These are phyloP conservation scores for Cairneyella variabilis DNA, from an alignment of 495 filamentous ascomycete species.

Conservation along the genomic window DNA sequence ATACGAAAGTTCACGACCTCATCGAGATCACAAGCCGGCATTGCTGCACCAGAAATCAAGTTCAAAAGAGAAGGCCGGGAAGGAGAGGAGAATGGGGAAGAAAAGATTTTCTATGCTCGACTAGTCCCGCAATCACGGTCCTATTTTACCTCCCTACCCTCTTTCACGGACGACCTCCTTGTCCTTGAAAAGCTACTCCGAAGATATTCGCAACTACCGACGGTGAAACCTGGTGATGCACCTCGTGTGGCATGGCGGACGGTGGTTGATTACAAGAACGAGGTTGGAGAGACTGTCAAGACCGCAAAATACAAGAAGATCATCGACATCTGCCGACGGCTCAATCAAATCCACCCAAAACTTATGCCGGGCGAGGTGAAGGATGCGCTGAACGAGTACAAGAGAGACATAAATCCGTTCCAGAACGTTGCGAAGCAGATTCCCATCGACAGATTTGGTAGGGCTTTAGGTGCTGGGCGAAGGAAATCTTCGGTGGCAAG, in stretches of 20 bases:
- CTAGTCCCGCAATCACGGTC: conserved; percentile 80
- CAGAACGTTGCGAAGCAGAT: conserved; percentile 51
- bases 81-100: not conserved
- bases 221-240: conserved; percentile 55
- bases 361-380: conserved; percentile 68
- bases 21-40: conserved; percentile 5
- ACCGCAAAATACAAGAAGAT: conserved; percentile 75
- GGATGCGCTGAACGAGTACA: conserved; percentile 61
- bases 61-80: conserved; percentile 12
- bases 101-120: conserved; percentile 45
- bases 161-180: conserved; percentile 83
- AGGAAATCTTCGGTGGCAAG: conserved; percentile 82
- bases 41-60: conserved; percentile 24
- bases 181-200: conserved; percentile 63
- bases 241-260: conserved; percentile 84
- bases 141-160: conserved; percentile 85
- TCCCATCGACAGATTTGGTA: conserved; percentile 67
- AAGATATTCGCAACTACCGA: conserved; percentile 68
- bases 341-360: conserved; percentile 82
- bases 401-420: conserved; percentile 69
- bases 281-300: conserved; percentile 72
- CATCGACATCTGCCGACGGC: conserved; percentile 65
- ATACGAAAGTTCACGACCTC: conserved; percentile 18
- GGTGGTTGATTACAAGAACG: conserved; percentile 67
- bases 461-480: conserved; percentile 72